Conservation (phyloP, 257 asterid genomes). For the Jacaranda copaia region DNA sequence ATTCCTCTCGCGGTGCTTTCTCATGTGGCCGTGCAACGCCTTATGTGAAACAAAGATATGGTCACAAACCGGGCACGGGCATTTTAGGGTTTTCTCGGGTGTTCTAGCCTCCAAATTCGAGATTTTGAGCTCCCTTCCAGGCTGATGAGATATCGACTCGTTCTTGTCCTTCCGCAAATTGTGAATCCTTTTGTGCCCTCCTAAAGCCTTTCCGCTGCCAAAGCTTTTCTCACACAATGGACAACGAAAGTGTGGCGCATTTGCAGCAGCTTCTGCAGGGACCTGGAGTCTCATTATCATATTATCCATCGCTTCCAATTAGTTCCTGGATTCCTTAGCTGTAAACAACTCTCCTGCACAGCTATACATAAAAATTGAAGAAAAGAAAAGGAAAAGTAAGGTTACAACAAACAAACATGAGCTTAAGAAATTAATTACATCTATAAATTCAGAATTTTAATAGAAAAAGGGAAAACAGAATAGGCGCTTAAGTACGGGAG, state of each 20-base stretch:
- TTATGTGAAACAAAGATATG: neutral
- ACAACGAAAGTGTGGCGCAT: neutral
- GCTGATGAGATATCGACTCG: neutral
- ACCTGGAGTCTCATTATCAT: conserved; percentile 26
- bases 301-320: neutral
- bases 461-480: too few species aligned
- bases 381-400: too few species aligned
- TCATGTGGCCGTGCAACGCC: neutral
- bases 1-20: conserved; percentile 11
- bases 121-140: neutral
- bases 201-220: conserved; percentile 9
- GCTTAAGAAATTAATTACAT: too few species aligned
- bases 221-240: conserved; percentile 10
- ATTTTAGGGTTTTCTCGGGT: neutral
- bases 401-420: too few species aligned
- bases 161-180: neutral
- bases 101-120: neutral
- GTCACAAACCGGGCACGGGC: conserved; percentile 6
- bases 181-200: conserved; percentile 27
- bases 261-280: neutral
- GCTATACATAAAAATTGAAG: neutral
- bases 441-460: too few species aligned
- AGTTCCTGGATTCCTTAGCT: neutral
- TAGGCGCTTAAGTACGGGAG: too few species aligned
- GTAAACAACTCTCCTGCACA: neutral